Conservation (phyloP, 1,284 basidiomycete genomes). For the Ustilago xerochloae region DNA sequence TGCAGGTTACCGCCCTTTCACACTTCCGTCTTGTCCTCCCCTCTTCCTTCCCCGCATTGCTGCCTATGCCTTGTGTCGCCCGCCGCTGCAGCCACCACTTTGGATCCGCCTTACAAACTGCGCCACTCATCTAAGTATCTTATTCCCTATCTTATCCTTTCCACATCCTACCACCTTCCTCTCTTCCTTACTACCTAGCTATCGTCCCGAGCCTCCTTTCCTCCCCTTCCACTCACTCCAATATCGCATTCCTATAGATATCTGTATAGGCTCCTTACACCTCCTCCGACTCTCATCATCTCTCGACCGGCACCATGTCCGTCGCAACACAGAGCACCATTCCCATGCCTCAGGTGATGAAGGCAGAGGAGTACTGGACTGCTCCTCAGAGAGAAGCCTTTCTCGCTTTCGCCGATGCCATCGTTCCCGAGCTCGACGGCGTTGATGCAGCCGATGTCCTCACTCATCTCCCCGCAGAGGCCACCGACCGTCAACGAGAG, state of each 20-base stretch:
- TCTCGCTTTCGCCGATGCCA: conserved; percentile 61
- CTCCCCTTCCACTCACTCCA: no score
- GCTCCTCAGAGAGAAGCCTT: conserved; percentile 49
- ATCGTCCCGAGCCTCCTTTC: no score
- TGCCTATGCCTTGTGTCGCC: no score
- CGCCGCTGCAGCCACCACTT: no score
- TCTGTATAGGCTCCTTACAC: no score
- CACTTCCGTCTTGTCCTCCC: not conserved
- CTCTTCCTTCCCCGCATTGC: not conserved
- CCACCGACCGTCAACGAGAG: conserved; percentile 56
- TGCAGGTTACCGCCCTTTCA: not conserved
- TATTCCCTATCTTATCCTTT: no score
- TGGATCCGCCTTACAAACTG: no score
- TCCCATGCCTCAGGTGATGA: conserved; percentile 42
- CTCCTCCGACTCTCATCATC: not conserved
- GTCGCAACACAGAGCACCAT: conserved; percentile 8
- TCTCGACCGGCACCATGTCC: conserved; percentile 24
- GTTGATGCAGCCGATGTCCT: conserved; percentile 55
- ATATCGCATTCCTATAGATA: no score
- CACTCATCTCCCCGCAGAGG: conserved; percentile 50
- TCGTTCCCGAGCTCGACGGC: conserved; percentile 57
- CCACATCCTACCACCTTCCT: no score
- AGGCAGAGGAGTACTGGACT: conserved; percentile 51
- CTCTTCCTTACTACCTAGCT: no score
- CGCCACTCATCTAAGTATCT: no score